A percentile compares a stretch with the other conserved stretches of the same genome.
Evolutionary conservation across 176 grass and related monocot species (phyloP).

Genomic region (Aegilops longissima): DNA sequence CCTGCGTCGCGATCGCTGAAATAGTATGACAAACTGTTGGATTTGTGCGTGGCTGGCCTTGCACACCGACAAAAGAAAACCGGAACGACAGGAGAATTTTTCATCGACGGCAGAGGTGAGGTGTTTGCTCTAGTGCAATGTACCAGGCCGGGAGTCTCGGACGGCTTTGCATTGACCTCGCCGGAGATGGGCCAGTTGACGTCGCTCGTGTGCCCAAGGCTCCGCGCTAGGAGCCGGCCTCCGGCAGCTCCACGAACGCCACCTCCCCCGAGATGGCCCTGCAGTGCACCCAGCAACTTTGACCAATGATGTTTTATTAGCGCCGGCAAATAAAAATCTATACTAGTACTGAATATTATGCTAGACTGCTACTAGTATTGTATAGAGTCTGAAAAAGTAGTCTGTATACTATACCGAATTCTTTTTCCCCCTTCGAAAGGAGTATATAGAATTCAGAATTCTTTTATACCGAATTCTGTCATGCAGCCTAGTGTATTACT

Average conservation of each 20-base stretch:
- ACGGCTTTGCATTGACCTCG: constrained; percentile 71
- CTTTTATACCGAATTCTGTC: background rate
- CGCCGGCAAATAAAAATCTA: background rate
- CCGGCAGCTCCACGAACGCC: constrained; percentile 89
- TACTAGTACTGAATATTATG: background rate
- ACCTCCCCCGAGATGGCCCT: constrained; percentile 91
- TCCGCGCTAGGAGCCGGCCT: constrained; percentile 48
- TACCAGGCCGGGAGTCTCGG: constrained; percentile 76
- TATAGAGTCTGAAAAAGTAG: background rate
- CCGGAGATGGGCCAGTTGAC: constrained; percentile 89
- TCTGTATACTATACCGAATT: background rate
- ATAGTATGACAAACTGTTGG: background rate
- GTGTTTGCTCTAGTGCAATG: no score
- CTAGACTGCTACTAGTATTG: background rate
- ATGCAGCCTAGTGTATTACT: constrained; percentile 7
- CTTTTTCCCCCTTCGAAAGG: no score
- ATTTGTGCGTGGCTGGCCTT: background rate
- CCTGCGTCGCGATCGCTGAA: background rate
- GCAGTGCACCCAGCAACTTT: background rate
- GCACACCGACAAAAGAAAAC: background rate
- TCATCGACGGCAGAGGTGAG: background rate
- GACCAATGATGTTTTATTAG: background rate
- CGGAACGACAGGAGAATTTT: background rate
- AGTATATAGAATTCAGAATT: background rate
- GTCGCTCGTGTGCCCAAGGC: constrained; percentile 83